These are phyloP conservation scores for Coffea eugenioides DNA, from an alignment of 257 asterid genomes.

Conservation along the genomic window DNA sequence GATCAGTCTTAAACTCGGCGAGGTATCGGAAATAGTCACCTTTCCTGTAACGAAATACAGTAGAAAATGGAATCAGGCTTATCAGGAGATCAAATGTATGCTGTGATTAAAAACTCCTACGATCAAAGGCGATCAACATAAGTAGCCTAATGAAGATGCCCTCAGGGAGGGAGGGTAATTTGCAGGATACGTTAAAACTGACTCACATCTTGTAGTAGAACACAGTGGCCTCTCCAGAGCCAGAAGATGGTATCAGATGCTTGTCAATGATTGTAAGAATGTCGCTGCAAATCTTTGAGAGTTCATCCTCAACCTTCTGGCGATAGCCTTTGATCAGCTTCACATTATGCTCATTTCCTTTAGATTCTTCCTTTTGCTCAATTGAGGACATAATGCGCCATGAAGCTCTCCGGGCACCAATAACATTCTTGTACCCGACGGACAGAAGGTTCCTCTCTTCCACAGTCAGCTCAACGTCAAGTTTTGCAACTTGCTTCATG, in stretches of 20 bases:
- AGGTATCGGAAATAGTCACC: slow-evolving; percentile 86
- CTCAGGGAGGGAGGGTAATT: no score
- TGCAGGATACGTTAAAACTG: background rate
- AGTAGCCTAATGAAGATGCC: background rate
- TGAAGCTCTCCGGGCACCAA: slow-evolving; percentile 95
- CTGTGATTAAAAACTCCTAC: no score
- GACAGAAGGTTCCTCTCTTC: slow-evolving; percentile 95
- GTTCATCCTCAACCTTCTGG: slow-evolving; percentile 86
- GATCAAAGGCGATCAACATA: no score
- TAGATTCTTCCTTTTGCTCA: slow-evolving; percentile 89
- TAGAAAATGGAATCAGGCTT: slow-evolving; percentile 9
- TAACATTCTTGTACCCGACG: slow-evolving; percentile 93
- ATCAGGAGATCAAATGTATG: background rate
- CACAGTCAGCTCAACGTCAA: slow-evolving; percentile 77
- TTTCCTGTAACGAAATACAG: slow-evolving; percentile 47
- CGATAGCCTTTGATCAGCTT: slow-evolving; percentile 70
- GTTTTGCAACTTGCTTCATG: slow-evolving; percentile 79
- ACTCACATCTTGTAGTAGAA: slow-evolving; percentile 90
- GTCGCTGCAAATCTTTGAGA: slow-evolving; percentile 75
- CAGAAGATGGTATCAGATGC: slow-evolving; percentile 79
- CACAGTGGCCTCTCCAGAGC: slow-evolving; percentile 84
- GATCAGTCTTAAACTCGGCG: slow-evolving; percentile 81
- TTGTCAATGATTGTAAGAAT: slow-evolving; percentile 71
- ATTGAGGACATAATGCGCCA: slow-evolving; percentile 96
- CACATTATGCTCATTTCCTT: slow-evolving; percentile 71